Percentiles rank a stretch among this genome's conserved stretches.
Evolutionary conservation across 2,329 filamentous ascomycete genomes (phyloP).

Genomic region (Cercospora sp.): DNA sequence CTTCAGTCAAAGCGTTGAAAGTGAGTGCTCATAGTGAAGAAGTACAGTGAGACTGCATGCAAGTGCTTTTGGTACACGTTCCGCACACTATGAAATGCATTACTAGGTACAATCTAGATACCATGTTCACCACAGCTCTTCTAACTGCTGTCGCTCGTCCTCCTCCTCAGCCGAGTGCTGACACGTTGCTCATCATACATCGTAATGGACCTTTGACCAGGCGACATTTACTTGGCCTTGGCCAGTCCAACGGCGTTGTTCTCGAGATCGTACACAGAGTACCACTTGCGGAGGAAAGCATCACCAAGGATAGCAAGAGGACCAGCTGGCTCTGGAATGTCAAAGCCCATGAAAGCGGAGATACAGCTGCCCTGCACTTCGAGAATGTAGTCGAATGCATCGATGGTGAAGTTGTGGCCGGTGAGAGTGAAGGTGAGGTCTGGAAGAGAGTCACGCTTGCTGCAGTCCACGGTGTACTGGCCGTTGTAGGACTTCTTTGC

Average conservation of each 20-base stretch:
- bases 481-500: conserved; percentile 98
- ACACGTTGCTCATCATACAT: conserved; percentile 11
- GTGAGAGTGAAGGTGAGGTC: conserved; percentile 88
- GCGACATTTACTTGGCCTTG: conserved; percentile 65
- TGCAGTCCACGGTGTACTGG: conserved; percentile 92
- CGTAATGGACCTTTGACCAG: neutral
- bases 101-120: conserved; percentile 21
- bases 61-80: conserved; percentile 10
- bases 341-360: conserved; percentile 97
- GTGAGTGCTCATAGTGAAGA: too few species aligned
- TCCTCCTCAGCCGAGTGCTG: conserved; percentile 17
- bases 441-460: conserved; percentile 77
- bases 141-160: neutral
- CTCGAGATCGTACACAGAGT: conserved; percentile 94
- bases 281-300: conserved; percentile 77
- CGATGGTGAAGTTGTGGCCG: conserved; percentile 91
- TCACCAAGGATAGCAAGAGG: conserved; percentile 94
- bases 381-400: conserved; percentile 88
- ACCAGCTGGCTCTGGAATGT: conserved; percentile 75
- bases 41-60: neutral
- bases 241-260: conserved; percentile 87
- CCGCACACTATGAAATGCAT: conserved; percentile 22
- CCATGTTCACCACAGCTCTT: conserved; percentile 1
- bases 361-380: conserved; percentile 95
- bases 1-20: neutral